Conservation (phyloP, 495 filamentous ascomycete genomes). For the Filosporella fistucella region DNA sequence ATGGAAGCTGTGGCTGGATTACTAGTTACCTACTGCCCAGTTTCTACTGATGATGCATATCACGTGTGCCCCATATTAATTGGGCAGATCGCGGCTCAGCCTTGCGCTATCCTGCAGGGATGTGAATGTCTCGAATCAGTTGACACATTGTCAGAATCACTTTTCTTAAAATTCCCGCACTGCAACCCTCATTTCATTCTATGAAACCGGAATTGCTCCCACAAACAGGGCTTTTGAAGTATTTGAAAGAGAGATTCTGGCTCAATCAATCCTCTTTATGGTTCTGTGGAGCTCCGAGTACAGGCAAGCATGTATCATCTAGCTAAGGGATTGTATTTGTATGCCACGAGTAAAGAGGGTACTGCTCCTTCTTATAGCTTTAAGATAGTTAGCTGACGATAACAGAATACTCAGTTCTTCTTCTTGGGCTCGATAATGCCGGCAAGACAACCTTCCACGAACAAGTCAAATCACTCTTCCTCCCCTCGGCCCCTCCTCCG, state of each 20-base stretch:
- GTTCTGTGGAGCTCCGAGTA: not conserved
- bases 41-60: not conserved
- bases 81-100: slow-evolving; percentile 7
- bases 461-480: slow-evolving; percentile 85
- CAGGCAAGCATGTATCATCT: slow-evolving; percentile 79
- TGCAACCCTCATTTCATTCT: too few species aligned
- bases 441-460: slow-evolving; percentile 98
- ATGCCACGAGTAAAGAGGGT: slow-evolving; percentile 95
- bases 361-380: slow-evolving; percentile 12
- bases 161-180: too few species aligned
- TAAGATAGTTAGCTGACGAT: not conserved
- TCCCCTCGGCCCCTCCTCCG: slow-evolving; percentile 55
- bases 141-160: slow-evolving; percentile 6
- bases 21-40: not conserved
- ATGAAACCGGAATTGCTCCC: too few species aligned
- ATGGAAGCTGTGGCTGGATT: not conserved
- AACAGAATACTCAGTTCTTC: slow-evolving; percentile 92
- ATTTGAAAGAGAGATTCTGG: too few species aligned
- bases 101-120: not conserved
- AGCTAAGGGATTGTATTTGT: slow-evolving; percentile 87
- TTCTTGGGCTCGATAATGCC: slow-evolving; percentile 95
- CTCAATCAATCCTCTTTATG: too few species aligned
- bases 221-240: too few species aligned
- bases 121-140: not conserved
- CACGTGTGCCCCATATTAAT: slow-evolving; percentile 3